Conservation (phyloP, 2,329 filamentous ascomycete species). For the Penicillium polonicum region DNA sequence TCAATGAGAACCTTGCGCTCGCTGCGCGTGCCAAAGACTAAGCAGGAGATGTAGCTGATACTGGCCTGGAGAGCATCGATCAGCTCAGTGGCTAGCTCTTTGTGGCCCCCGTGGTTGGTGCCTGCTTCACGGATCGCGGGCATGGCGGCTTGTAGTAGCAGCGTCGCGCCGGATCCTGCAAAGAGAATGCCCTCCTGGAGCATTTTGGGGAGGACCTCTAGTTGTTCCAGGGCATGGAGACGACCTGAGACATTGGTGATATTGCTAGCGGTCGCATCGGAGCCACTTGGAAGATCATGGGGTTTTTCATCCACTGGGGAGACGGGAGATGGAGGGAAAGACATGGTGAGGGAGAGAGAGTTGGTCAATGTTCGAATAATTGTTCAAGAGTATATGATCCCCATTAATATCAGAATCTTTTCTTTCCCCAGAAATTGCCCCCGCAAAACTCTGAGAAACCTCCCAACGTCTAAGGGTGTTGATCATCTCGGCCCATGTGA, state of each 20-base stretch:
- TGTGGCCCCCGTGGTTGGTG: constrained; percentile 4
- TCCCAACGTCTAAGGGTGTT: neutral
- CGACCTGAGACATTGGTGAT: constrained; percentile 17
- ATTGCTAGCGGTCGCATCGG: constrained; percentile 1
- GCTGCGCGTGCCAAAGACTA: constrained; percentile 33
- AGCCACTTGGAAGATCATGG: neutral
- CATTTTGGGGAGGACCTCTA: constrained; percentile 38
- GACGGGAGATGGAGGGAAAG: constrained; percentile 19
- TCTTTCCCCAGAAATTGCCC: constrained; percentile 1
- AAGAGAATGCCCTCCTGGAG: constrained; percentile 39
- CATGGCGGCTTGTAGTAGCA: constrained; percentile 37
- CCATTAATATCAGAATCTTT: neutral
- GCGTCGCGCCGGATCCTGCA: constrained; percentile 35
- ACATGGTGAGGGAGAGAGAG: constrained; percentile 6
- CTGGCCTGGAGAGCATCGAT: constrained; percentile 31
- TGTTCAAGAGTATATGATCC: neutral
- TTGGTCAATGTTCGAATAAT: neutral
- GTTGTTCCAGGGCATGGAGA: constrained; percentile 32
- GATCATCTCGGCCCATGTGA: constrained; percentile 22
- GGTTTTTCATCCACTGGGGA: constrained; percentile 20
- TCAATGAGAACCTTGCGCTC: constrained; percentile 33
- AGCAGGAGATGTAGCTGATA: constrained; percentile 36
- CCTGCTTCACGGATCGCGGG: constrained; percentile 25
- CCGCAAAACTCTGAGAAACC: constrained; percentile 12
- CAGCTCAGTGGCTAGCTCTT: constrained; percentile 31